A percentile compares a stretch with the other conserved stretches of the same genome.
phyloP scores from a whole-genome alignment of 2,329 filamentous ascomycete species.

The Nothopassalora personata region DNA sequence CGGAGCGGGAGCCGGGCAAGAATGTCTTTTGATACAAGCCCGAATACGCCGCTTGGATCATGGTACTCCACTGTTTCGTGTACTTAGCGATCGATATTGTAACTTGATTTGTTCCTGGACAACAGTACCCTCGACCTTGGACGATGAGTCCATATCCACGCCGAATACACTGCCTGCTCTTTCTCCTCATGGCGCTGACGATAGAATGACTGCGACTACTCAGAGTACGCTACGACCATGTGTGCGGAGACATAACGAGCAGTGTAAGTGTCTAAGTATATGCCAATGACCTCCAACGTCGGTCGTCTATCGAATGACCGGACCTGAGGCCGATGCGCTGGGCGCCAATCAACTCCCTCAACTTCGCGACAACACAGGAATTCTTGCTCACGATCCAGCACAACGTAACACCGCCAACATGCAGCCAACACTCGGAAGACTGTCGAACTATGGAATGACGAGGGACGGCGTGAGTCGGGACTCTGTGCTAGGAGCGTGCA shows the following conservation, averaged over 20 bases:
- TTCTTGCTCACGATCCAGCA: background rate
- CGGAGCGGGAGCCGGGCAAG: slow-evolving; percentile 74
- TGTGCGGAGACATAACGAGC: background rate
- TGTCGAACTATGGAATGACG: background rate
- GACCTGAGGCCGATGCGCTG: too few relatives aligned
- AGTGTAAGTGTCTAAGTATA: background rate
- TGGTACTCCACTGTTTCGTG: slow-evolving; percentile 77
- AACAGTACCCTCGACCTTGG: slow-evolving; percentile 37
- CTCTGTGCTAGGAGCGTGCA: too few relatives aligned
- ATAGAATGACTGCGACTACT: slow-evolving; percentile 2
- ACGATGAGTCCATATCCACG: slow-evolving; percentile 37
- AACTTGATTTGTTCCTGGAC: too few relatives aligned
- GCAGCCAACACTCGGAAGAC: slow-evolving; percentile 24
- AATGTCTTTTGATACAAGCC: slow-evolving; percentile 71
- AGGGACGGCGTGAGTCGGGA: background rate
- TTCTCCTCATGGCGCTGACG: slow-evolving; percentile 26
- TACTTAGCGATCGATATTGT: slow-evolving; percentile 6
- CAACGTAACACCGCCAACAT: slow-evolving; percentile 18
- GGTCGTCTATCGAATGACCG: background rate
- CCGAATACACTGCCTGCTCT: slow-evolving; percentile 15
- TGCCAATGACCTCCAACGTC: background rate
- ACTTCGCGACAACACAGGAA: background rate
- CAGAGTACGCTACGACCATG: background rate
- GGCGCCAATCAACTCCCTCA: background rate
- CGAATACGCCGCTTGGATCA: slow-evolving; percentile 85